Percentiles rank a stretch among this genome's conserved stretches.
These are phyloP conservation scores for Hansenula sp. DNA, from an alignment of 1,139 yeast species.

Conservation along the genomic window DNA sequence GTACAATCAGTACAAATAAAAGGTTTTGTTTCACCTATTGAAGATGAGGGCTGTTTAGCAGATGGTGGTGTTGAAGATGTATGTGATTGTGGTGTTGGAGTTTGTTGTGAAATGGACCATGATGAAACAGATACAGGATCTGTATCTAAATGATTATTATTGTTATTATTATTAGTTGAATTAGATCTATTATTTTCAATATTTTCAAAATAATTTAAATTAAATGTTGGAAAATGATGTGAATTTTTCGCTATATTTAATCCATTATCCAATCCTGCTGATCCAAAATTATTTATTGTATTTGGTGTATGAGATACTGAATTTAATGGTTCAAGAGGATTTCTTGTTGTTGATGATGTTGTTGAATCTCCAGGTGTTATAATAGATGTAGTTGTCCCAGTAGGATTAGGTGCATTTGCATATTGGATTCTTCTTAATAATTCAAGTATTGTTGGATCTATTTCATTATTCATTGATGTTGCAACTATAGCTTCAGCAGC, in stretches of 20 bases:
- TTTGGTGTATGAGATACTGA: background rate
- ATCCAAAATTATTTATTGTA: background rate
- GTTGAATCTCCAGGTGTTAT: background rate
- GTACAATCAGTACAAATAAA: constrained; percentile 34
- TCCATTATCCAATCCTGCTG: no score
- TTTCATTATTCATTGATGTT: constrained; percentile 22
- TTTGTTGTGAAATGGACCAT: constrained; percentile 1
- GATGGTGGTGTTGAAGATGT: constrained; percentile 2
- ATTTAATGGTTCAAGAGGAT: background rate
- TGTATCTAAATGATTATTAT: background rate
- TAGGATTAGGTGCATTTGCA: constrained; percentile 10
- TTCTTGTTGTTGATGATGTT: constrained; percentile 1
- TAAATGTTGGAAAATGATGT: constrained; percentile 21
- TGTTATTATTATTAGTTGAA: background rate
- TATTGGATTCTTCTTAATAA: constrained; percentile 24
- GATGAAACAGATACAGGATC: background rate
- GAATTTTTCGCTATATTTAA: constrained; percentile 5
- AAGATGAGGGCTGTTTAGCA: background rate
- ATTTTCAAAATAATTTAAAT: constrained; percentile 18
- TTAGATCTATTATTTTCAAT: constrained; percentile 1
- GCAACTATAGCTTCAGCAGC: constrained; percentile 27
- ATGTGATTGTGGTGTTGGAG: constrained; percentile 1
- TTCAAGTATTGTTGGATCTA: constrained; percentile 24
- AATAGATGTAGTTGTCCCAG: background rate
- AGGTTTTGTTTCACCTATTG: constrained; percentile 17